A percentile compares a stretch with the other conserved stretches of the same genome.
phyloP scores from a whole-genome alignment of 139 green algal genomes.

The Pleodorina starrii region DNA sequence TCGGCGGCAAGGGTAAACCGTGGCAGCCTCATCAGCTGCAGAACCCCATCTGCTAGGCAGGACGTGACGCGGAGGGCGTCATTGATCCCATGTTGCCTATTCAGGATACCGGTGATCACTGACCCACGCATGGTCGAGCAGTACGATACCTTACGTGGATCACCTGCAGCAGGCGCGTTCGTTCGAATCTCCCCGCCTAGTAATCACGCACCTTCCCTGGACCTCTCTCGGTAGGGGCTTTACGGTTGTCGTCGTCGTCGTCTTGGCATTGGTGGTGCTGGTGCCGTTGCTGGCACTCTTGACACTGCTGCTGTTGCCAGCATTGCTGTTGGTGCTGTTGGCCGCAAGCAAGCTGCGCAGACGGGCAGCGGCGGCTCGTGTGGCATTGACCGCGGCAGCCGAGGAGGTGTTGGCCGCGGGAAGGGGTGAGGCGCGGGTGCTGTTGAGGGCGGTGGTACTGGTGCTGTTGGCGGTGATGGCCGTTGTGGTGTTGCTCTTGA shows the following conservation, averaged over 20 bases:
- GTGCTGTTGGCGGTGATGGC: background rate
- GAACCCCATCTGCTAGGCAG: no score
- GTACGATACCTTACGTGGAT: no score
- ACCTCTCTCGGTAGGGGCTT: background rate
- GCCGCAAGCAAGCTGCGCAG: background rate
- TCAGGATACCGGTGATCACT: no score
- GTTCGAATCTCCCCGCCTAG: no score
- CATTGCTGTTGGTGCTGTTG: background rate
- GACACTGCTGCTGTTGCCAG: background rate
- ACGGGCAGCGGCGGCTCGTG: background rate
- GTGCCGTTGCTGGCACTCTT: background rate
- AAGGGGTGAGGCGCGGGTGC: background rate
- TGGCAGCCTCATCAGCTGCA: no score
- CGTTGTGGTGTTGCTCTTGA: background rate
- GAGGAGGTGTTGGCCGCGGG: background rate
- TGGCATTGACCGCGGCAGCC: background rate
- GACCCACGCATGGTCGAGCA: no score
- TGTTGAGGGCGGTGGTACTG: background rate
- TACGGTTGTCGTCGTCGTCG: background rate
- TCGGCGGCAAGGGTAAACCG: no score
- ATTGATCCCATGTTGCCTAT: no score
- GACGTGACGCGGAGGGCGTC: no score
- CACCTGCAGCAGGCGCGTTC: no score
- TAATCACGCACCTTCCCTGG: slow-evolving; percentile 2
- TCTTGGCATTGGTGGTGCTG: background rate